phyloP scores from a whole-genome alignment of 805 yeast genomes.

The Candida rishiriensis region DNA sequence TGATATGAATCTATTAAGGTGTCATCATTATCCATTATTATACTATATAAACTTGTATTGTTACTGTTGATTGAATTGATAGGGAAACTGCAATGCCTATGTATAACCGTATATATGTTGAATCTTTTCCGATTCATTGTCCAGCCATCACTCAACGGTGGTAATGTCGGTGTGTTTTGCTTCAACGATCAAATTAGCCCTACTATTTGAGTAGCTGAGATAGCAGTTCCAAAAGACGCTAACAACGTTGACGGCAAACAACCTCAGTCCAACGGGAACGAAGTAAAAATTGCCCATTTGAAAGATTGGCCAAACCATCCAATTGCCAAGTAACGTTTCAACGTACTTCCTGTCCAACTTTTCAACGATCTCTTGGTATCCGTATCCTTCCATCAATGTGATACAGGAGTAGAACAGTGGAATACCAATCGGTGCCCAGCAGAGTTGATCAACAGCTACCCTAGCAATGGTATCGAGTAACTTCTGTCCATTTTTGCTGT shows the following conservation, averaged over 20 bases:
- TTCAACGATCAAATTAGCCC: slow-evolving; percentile 8
- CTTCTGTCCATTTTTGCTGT: slow-evolving; percentile 8
- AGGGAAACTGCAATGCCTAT: no score
- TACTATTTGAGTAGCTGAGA: slow-evolving; percentile 53
- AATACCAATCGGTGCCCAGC: slow-evolving; percentile 75
- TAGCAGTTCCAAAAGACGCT: slow-evolving; percentile 84
- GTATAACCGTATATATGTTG: no score
- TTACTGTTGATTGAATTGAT: background rate
- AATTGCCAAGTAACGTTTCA: slow-evolving; percentile 68
- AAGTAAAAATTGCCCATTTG: slow-evolving; percentile 74
- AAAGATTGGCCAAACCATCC: slow-evolving; percentile 88
- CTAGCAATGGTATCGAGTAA: slow-evolving; percentile 38
- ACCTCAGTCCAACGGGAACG: slow-evolving; percentile 67
- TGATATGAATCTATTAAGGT: slow-evolving; percentile 3
- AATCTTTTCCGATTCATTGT: background rate
- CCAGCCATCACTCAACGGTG: no score
- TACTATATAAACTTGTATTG: no score
- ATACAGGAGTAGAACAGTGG: slow-evolving; percentile 68
- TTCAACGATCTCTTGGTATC: slow-evolving; percentile 33
- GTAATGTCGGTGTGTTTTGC: background rate
- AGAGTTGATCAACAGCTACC: slow-evolving; percentile 65
- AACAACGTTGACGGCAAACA: slow-evolving; percentile 63
- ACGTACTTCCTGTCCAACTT: slow-evolving; percentile 52
- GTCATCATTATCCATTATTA: background rate
- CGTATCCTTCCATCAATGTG: slow-evolving; percentile 59